A percentile compares a stretch with the other conserved stretches of the same genome.
Evolutionary conservation across 2,329 filamentous ascomycete species (phyloP).

Genomic region (Colletotrichum tabaci): DNA sequence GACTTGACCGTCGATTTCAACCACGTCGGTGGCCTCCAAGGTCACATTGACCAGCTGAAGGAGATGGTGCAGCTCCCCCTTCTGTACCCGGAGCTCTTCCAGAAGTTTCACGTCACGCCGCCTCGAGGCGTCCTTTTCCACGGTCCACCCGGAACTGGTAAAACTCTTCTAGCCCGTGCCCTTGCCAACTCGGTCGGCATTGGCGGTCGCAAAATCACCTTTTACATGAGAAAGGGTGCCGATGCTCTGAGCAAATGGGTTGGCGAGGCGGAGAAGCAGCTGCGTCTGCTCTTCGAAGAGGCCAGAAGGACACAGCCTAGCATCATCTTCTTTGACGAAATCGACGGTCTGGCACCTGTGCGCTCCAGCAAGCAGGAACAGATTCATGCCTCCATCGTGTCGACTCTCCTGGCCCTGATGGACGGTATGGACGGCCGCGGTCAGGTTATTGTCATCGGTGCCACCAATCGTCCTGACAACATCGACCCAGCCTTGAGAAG

Average conservation of each 20-base stretch:
- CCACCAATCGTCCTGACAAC: slow-evolving; percentile 97
- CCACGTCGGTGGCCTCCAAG: slow-evolving; percentile 91
- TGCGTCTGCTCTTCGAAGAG: slow-evolving; percentile 94
- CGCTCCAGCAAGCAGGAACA: slow-evolving; percentile 98
- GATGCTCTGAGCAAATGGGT: slow-evolving; percentile 99
- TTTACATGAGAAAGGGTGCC: slow-evolving; percentile 99
- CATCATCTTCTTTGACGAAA: slow-evolving; percentile 99
- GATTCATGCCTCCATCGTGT: slow-evolving; percentile 97
- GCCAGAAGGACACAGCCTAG: slow-evolving; percentile 95
- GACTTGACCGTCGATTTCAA: slow-evolving; percentile 94
- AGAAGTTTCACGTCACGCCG: slow-evolving; percentile 91
- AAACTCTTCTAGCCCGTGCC: slow-evolving; percentile 94
- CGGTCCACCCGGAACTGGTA: slow-evolving; percentile 96
- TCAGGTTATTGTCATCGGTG: slow-evolving; percentile 98
- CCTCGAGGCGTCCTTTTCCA: slow-evolving; percentile 97
- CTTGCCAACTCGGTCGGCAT: slow-evolving; percentile 91
- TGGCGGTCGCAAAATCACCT: slow-evolving; percentile 94
- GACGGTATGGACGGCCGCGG: slow-evolving; percentile 98
- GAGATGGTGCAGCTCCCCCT: slow-evolving; percentile 98
- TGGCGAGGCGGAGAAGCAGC: slow-evolving; percentile 95
- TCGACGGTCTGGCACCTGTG: slow-evolving; percentile 95
- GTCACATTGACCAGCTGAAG: slow-evolving; percentile 96
- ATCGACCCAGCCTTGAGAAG: slow-evolving; percentile 96
- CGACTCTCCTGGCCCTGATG: slow-evolving; percentile 93
- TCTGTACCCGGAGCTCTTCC: slow-evolving; percentile 94